These are phyloP conservation scores for Apiospora malaysiana DNA, from an alignment of 2,329 filamentous ascomycete genomes.

Conservation along the genomic window DNA sequence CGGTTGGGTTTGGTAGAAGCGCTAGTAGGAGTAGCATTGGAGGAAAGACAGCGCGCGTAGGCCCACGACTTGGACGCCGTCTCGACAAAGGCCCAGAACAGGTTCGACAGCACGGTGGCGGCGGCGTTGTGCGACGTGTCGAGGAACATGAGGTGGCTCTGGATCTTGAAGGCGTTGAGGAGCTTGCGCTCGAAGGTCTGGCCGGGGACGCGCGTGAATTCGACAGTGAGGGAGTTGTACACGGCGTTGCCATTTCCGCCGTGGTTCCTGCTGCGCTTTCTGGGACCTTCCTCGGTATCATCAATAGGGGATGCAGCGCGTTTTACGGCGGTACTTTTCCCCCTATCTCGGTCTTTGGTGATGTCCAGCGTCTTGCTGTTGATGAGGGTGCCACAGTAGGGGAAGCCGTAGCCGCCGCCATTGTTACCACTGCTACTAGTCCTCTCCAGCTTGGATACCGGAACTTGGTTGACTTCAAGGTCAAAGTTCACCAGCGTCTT, in stretches of 20 bases:
- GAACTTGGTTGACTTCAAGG: constrained; percentile 57
- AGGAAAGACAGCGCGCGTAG: constrained; percentile 61
- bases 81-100: constrained; percentile 77
- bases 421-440: constrained; percentile 34
- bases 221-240: constrained; percentile 78
- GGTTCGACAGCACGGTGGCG: constrained; percentile 72
- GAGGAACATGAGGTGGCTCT: constrained; percentile 83
- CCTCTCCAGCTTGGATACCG: constrained; percentile 49
- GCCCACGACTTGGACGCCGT: constrained; percentile 77
- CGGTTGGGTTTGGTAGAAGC: background rate
- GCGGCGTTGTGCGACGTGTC: constrained; percentile 79
- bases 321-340: background rate
- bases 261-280: constrained; percentile 40
- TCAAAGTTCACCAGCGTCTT: constrained; percentile 91
- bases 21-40: too few species aligned
- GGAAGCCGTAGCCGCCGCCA: constrained; percentile 61
- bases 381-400: constrained; percentile 86
- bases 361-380: constrained; percentile 78
- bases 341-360: constrained; percentile 64
- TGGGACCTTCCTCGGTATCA: background rate
- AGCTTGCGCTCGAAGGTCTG: constrained; percentile 81
- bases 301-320: background rate
- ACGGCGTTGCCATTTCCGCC: constrained; percentile 47
- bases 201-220: constrained; percentile 74
- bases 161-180: constrained; percentile 79